A percentile compares a stretch with the other conserved stretches of the same genome.
Conservation (phyloP, 2,329 filamentous ascomycete genomes). For the Raffaelea ambrosiae region DNA sequence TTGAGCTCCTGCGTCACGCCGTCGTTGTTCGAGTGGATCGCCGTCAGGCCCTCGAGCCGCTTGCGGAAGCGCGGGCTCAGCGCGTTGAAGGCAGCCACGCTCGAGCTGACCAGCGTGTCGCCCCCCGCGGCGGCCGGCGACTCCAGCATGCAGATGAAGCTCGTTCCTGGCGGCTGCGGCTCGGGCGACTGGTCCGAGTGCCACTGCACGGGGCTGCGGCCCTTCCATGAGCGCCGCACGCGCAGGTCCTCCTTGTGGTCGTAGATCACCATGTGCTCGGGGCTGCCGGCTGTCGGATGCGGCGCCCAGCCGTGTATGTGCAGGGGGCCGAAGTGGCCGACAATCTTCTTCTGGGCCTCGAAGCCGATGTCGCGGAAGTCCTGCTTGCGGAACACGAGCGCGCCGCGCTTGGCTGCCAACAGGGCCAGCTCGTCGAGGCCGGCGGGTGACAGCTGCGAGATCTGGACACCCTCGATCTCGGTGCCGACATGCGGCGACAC, state of each 20-base stretch:
- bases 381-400: conserved; percentile 10
- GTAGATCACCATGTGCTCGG: conserved; percentile 16
- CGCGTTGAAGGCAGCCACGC: conserved; percentile 55
- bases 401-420: conserved; percentile 13
- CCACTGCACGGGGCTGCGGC: conserved; percentile 16
- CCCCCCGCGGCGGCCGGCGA: conserved; percentile 64
- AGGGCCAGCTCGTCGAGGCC: conserved; percentile 15
- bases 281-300: conserved; percentile 14
- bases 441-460: conserved; percentile 8
- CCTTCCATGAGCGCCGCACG: conserved; percentile 15
- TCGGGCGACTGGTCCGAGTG: conserved; percentile 36
- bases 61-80: conserved; percentile 68
- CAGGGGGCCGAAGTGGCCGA: too few relatives aligned
- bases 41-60: conserved; percentile 72
- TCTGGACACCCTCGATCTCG: conserved; percentile 16
- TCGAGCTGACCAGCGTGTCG: conserved; percentile 76
- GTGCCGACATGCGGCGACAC: conserved; percentile 18
- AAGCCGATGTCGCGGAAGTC: conserved; percentile 13
- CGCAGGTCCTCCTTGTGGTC: conserved; percentile 15
- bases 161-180: conserved; percentile 79
- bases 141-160: conserved; percentile 83
- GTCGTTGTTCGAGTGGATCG: conserved; percentile 47
- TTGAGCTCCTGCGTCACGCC: conserved; percentile 14
- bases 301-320: conserved; percentile 18
- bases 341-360: conserved; percentile 14